A percentile compares a stretch with the other conserved stretches of the same genome.
These are phyloP conservation scores for Plenodomus tracheiphilus DNA, from an alignment of 2,329 filamentous ascomycete genomes.

Conservation along the genomic window DNA sequence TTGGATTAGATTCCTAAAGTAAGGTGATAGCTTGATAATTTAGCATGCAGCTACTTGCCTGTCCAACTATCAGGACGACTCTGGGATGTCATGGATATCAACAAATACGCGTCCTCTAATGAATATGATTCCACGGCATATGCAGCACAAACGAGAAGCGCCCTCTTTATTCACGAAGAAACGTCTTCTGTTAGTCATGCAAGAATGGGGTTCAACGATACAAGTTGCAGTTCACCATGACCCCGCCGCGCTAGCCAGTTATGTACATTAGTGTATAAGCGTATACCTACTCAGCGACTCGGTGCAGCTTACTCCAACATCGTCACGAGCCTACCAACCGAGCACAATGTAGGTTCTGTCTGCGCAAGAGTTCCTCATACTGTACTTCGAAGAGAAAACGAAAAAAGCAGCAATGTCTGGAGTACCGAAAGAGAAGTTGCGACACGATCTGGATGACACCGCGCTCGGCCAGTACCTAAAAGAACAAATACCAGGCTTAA, in stretches of 20 bases:
- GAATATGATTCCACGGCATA: no score
- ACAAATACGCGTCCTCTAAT: no score
- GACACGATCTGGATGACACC: conserved; percentile 36
- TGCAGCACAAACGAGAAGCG: no score
- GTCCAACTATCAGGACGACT: no score
- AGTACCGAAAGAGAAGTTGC: conserved; percentile 16
- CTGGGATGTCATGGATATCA: no score
- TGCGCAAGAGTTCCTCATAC: not conserved
- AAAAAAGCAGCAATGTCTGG: conserved; percentile 10
- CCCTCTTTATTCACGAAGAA: no score
- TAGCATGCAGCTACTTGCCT: no score
- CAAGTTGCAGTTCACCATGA: not conserved
- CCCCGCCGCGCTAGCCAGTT: not conserved
- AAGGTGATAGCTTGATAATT: no score
- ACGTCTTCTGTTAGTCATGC: no score
- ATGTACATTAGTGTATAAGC: no score
- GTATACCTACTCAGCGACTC: not conserved
- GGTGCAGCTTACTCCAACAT: not conserved
- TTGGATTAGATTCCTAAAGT: no score
- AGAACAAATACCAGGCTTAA: conserved; percentile 27
- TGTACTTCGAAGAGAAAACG: not conserved
- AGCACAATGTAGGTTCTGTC: not conserved
- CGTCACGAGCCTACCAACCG: not conserved
- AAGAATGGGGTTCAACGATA: no score
- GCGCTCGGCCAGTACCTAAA: conserved; percentile 35